These are phyloP conservation scores for Eutrema salsugineum DNA, from an alignment of 441 rosid species.

Conservation along the genomic window DNA sequence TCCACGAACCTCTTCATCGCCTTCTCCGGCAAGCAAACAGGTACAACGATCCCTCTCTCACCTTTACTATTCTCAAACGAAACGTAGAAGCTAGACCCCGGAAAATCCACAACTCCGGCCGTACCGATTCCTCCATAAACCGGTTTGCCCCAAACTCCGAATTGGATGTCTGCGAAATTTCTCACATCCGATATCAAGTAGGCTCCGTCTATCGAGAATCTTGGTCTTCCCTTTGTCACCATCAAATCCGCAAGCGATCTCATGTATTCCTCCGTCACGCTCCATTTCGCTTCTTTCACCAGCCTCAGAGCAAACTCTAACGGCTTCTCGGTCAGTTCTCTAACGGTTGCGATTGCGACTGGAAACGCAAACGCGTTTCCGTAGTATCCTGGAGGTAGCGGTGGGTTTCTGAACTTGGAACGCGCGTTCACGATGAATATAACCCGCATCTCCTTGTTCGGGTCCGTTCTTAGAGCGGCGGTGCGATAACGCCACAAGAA, in stretches of 20 bases:
- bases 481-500: slow-evolving; percentile 48
- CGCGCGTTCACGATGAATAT: slow-evolving; percentile 20
- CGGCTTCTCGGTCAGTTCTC: slow-evolving; percentile 20
- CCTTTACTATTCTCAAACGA: slow-evolving; percentile 29
- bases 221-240: slow-evolving; percentile 18
- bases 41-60: slow-evolving; percentile 37
- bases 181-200: slow-evolving; percentile 16
- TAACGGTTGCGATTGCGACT: slow-evolving; percentile 26
- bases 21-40: slow-evolving; percentile 38
- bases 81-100: slow-evolving; percentile 28
- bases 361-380: slow-evolving; percentile 37
- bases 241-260: slow-evolving; percentile 26
- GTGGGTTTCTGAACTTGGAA: slow-evolving; percentile 24
- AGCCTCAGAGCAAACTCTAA: slow-evolving; percentile 33
- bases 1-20: slow-evolving; percentile 43
- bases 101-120: slow-evolving; percentile 30
- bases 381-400: slow-evolving; percentile 34
- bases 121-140: slow-evolving; percentile 41
- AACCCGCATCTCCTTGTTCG: slow-evolving; percentile 35
- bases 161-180: background rate
- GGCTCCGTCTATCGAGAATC: background rate
- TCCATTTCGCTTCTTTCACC: slow-evolving; percentile 26
- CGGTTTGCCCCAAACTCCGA: slow-evolving; percentile 33
- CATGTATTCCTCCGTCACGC: slow-evolving; percentile 33
- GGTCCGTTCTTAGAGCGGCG: slow-evolving; percentile 26